Evolutionary conservation across 495 filamentous ascomycete genomes (phyloP).

Genomic region (Evernia prunastri): DNA sequence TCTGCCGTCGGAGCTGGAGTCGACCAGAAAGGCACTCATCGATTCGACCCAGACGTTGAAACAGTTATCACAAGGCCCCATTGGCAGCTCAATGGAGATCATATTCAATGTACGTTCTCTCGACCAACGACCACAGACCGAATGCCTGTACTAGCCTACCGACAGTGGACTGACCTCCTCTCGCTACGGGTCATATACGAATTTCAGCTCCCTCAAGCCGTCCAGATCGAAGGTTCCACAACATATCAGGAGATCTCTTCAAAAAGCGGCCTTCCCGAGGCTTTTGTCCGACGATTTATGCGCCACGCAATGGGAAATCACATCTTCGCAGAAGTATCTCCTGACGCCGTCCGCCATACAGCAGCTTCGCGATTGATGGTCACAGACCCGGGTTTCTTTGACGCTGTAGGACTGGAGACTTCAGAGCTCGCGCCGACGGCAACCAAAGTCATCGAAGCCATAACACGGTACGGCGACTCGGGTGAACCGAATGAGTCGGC

Average conservation of each 20-base stretch:
- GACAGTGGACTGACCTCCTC: constrained; percentile 5
- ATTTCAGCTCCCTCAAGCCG: constrained; percentile 31
- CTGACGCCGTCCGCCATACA: constrained; percentile 47
- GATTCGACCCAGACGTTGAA: constrained; percentile 8
- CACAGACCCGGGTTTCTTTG: not conserved
- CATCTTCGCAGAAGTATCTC: constrained; percentile 48
- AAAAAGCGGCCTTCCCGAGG: constrained; percentile 15
- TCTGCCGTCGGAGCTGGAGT: constrained; percentile 1
- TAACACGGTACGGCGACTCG: constrained; percentile 24
- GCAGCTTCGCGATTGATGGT: constrained; percentile 40
- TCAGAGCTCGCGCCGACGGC: constrained; percentile 6
- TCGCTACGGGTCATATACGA: constrained; percentile 22
- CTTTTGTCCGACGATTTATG: constrained; percentile 22
- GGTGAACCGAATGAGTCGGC: constrained; percentile 26
- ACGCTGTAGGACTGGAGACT: constrained; percentile 3
- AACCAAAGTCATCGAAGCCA: constrained; percentile 21
- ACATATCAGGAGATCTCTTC: constrained; percentile 39
- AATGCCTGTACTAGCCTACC: not conserved
- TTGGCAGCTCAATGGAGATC: not conserved
- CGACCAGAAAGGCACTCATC: constrained; percentile 2
- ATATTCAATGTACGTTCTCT: not conserved
- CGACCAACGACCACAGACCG: not conserved
- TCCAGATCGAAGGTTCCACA: constrained; percentile 34
- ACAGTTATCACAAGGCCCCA: constrained; percentile 7
- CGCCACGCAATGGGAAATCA: constrained; percentile 34